Conservation (phyloP, 2,329 filamentous ascomycete species). For the Microdochium trichocladiopsis region DNA sequence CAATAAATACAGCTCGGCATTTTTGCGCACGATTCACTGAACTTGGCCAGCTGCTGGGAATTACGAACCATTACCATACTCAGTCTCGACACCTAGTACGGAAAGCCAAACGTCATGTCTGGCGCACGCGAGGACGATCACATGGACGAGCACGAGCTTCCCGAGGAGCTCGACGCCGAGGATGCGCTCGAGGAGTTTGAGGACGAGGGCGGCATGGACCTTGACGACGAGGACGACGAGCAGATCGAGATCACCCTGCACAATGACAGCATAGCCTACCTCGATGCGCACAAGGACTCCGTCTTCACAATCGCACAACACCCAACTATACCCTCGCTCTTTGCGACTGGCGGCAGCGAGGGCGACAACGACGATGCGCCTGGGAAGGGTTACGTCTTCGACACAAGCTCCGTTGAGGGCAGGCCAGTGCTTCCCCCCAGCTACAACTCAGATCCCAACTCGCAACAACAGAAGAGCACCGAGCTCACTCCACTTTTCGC, state of each 20-base stretch:
- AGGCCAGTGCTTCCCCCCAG: slow-evolving; percentile 68
- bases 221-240: slow-evolving; percentile 61
- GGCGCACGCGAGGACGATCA: slow-evolving; percentile 30
- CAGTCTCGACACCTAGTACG: too few species aligned
- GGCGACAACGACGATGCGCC: slow-evolving; percentile 50
- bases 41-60: too few species aligned
- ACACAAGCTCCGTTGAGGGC: slow-evolving; percentile 56
- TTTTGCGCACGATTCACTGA: too few species aligned
- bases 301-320: slow-evolving; percentile 96
- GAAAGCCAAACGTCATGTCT: slow-evolving; percentile 21
- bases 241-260: slow-evolving; percentile 69
- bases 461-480: slow-evolving; percentile 43
- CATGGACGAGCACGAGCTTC: slow-evolving; percentile 26
- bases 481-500: slow-evolving; percentile 60
- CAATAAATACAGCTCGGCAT: neutral
- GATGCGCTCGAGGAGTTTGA: slow-evolving; percentile 70
- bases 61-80: too few species aligned
- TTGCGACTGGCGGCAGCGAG: slow-evolving; percentile 78
- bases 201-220: slow-evolving; percentile 62
- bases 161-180: slow-evolving; percentile 52
- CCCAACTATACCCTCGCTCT: slow-evolving; percentile 66
- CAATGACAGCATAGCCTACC: slow-evolving; percentile 91
- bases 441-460: slow-evolving; percentile 61
- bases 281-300: slow-evolving; percentile 82
- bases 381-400: slow-evolving; percentile 81